A percentile compares a stretch with the other conserved stretches of the same genome.
phyloP scores from a whole-genome alignment of 192 early-diverging fungal species.

The Phycomyces blakesleeanus region DNA sequence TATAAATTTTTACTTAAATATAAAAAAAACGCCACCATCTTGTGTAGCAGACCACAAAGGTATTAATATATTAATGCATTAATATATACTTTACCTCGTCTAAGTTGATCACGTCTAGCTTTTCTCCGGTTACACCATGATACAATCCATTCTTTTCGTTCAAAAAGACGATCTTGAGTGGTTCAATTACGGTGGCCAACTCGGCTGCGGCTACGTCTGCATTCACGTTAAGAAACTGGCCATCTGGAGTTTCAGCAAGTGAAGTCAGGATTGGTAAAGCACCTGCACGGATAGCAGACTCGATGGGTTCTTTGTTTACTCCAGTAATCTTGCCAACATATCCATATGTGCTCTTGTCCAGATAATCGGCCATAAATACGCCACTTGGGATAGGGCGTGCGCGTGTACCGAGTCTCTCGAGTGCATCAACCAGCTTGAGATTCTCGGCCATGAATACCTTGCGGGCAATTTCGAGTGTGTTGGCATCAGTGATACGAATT shows the following conservation, averaged over 20 bases:
- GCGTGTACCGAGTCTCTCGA: constrained; percentile 91
- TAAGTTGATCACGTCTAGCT: constrained; percentile 94
- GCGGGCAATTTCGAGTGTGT: constrained; percentile 91
- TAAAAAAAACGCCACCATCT: too few species aligned
- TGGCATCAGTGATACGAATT: constrained; percentile 93
- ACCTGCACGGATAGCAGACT: constrained; percentile 89
- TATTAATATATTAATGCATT: too few species aligned
- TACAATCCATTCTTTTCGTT: constrained; percentile 98
- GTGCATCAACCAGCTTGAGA: constrained; percentile 93
- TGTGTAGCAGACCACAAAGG: too few species aligned
- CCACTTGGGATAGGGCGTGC: constrained; percentile 95
- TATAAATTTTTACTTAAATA: too few species aligned
- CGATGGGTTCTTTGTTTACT: constrained; percentile 92
- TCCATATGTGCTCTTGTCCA: constrained; percentile 93
- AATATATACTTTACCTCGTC: constrained; percentile 92
- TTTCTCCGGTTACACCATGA: constrained; percentile 91
- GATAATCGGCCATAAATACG: constrained; percentile 94
- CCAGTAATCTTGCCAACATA: constrained; percentile 87
- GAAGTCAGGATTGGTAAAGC: constrained; percentile 94
- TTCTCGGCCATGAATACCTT: constrained; percentile 94
- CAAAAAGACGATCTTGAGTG: constrained; percentile 94
- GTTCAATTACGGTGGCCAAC: constrained; percentile 92
- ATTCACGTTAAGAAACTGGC: constrained; percentile 98
- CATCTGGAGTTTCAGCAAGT: constrained; percentile 90
- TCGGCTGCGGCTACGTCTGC: constrained; percentile 98